Evolutionary conservation across 495 filamentous ascomycete genomes (phyloP).

Genomic region (Entonaema liquescens): DNA sequence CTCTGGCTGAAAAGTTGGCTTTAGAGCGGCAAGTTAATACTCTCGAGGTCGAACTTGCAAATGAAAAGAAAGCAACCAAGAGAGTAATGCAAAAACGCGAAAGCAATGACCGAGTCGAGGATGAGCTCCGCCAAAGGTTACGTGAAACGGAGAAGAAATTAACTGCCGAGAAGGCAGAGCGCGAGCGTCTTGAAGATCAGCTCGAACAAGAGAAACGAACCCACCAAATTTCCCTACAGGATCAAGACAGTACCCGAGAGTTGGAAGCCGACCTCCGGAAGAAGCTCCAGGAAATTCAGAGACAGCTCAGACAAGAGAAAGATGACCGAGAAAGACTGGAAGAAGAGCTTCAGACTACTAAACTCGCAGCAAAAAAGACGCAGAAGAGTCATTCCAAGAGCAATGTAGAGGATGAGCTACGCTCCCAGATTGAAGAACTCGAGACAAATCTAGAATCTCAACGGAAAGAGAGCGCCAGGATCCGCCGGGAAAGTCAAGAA

Average conservation of each 20-base stretch:
- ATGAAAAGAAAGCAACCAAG: slow-evolving; percentile 74
- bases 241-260: slow-evolving; percentile 40
- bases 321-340: slow-evolving; percentile 48
- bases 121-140: slow-evolving; percentile 56
- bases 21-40: slow-evolving; percentile 77
- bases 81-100: slow-evolving; percentile 64
- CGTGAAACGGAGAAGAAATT: slow-evolving; percentile 61
- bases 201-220: slow-evolving; percentile 45
- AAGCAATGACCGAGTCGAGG: slow-evolving; percentile 51
- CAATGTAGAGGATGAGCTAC: slow-evolving; percentile 30
- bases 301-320: slow-evolving; percentile 47
- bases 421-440: slow-evolving; percentile 45
- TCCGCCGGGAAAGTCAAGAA: slow-evolving; percentile 49
- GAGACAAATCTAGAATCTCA: slow-evolving; percentile 52
- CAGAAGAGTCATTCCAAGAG: slow-evolving; percentile 37
- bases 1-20: slow-evolving; percentile 76
- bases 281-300: slow-evolving; percentile 42
- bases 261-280: slow-evolving; percentile 45
- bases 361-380: slow-evolving; percentile 51
- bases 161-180: slow-evolving; percentile 58
- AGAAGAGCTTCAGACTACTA: slow-evolving; percentile 48
- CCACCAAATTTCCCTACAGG: slow-evolving; percentile 34
- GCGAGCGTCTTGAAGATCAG: slow-evolving; percentile 50
- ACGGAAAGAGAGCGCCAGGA: slow-evolving; percentile 52
- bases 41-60: slow-evolving; percentile 80